Base-by-base conservation (phyloP, 2,329 filamentous ascomycete genomes). In the Aurifilum marmelostoma region DNA sequence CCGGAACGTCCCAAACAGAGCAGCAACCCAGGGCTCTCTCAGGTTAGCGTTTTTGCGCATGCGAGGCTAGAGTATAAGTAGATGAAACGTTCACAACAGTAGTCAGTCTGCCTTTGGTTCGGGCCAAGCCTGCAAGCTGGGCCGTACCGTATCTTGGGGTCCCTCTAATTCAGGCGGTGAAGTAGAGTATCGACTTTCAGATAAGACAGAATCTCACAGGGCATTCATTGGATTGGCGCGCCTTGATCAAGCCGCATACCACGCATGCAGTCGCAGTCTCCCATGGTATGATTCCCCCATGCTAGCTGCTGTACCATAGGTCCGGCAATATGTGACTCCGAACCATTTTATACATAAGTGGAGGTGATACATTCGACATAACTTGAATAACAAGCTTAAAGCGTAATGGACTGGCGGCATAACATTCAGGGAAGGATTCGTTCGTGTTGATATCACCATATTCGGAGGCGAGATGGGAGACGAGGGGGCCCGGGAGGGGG, bases 231-330 rank as follows among this genome's bases (percentile, higher is more conserved):
- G 34, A 65, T 58, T 58, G 50, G 34, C 52, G 52, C 63, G 24
- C 32, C 52, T 58, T 47, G 14, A 58, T 58, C 14, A 54, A 54
- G 50, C 6, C 27, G 21, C 34, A 43, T 56, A 37, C 16, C 52
- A 43, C 58, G 63, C 63, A 58, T 34, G 52, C 37, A 24, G 63
- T 50, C 24, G 47, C 39, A 41, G 24, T 27, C 18, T n/a, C 63
- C 63, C 34, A 21, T 54, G 32, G 54, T 14, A 24, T 18, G 27
- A n/a, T 41, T 34, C 24, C 63, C n/a, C 41, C 32, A 11, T 50
- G 18, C 32, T 52, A 24, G 43, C 32, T 47, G 41, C 32, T 47
- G 24, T n/a, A 39, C 18, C 54, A 58, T 16, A 58, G 27, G 54
- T 12, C 24, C 29, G 56, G 32, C 32, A 59, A 11, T 34, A 12